These are phyloP conservation scores for Nannochloropsis oceanica DNA, from an alignment of 108 stramenopile species.

Conservation along the genomic window DNA sequence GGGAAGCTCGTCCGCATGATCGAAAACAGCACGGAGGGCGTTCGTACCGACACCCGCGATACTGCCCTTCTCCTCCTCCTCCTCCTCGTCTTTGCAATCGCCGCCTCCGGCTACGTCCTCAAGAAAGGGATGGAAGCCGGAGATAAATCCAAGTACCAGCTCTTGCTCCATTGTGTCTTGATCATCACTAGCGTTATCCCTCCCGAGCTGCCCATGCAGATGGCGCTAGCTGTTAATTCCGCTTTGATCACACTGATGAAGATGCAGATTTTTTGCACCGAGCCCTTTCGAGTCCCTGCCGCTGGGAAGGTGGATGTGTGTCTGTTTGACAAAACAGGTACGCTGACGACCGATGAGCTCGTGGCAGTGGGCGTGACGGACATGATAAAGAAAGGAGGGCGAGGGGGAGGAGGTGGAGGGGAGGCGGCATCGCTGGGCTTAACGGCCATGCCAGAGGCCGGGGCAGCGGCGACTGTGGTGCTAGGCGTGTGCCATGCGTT, in stretches of 20 bases:
- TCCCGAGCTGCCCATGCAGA: constrained; percentile 92
- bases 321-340: constrained; percentile 95
- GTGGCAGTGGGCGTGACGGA: constrained; percentile 78
- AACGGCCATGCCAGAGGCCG: constrained; percentile 44
- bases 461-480: constrained; percentile 38
- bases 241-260: constrained; percentile 92
- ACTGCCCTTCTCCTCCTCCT: constrained; percentile 72
- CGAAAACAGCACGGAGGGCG: constrained; percentile 81
- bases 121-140: constrained; percentile 71
- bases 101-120: constrained; percentile 76
- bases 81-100: constrained; percentile 78
- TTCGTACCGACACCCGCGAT: constrained; percentile 77
- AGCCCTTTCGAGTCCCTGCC: constrained; percentile 80
- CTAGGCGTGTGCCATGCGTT: constrained; percentile 81
- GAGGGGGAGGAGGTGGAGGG: constrained; percentile 28
- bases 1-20: constrained; percentile 96
- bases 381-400: background rate
- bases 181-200: constrained; percentile 91
- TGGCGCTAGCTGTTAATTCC: constrained; percentile 92
- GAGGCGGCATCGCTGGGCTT: constrained; percentile 54
- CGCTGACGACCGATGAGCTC: constrained; percentile 87
- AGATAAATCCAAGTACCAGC: constrained; percentile 69
- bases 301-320: constrained; percentile 87
- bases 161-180: constrained; percentile 80
- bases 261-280: constrained; percentile 83